Conservation (phyloP, 805 yeast genomes). For the Kuraishia capsulata region DNA sequence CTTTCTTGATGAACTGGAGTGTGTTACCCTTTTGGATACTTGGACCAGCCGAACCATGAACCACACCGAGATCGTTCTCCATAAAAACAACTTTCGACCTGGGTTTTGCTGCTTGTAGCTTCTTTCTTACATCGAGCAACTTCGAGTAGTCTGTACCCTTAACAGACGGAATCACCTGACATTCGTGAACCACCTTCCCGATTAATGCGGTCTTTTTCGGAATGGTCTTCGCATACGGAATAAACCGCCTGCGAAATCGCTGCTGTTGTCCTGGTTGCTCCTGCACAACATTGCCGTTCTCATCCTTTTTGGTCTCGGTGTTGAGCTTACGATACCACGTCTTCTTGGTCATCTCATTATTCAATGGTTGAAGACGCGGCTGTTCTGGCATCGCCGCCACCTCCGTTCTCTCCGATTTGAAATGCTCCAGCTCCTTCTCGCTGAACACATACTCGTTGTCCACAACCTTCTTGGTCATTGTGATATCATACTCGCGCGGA, state of each 20-base stretch:
- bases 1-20: slow-evolving; percentile 59
- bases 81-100: slow-evolving; percentile 62
- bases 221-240: slow-evolving; percentile 81
- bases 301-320: slow-evolving; percentile 5
- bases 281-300: neutral
- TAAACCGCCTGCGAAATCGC: slow-evolving; percentile 30
- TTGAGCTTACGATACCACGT: slow-evolving; percentile 19
- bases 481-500: slow-evolving; percentile 80
- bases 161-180: slow-evolving; percentile 76
- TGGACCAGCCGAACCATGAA: slow-evolving; percentile 81
- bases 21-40: slow-evolving; percentile 61
- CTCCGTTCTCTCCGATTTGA: slow-evolving; percentile 40
- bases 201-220: slow-evolving; percentile 79
- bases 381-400: slow-evolving; percentile 44
- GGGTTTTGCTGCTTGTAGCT: slow-evolving; percentile 46
- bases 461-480: slow-evolving; percentile 69
- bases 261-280: neutral
- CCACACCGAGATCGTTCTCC: slow-evolving; percentile 78
- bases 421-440: slow-evolving; percentile 69
- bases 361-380: slow-evolving; percentile 33
- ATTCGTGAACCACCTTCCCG: slow-evolving; percentile 89
- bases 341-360: slow-evolving; percentile 17
- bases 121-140: slow-evolving; percentile 48
- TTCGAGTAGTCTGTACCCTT: slow-evolving; percentile 53
- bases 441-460: slow-evolving; percentile 81